These are phyloP conservation scores for Aphanocladium album DNA, from an alignment of 2,329 filamentous ascomycete species.

Conservation along the genomic window DNA sequence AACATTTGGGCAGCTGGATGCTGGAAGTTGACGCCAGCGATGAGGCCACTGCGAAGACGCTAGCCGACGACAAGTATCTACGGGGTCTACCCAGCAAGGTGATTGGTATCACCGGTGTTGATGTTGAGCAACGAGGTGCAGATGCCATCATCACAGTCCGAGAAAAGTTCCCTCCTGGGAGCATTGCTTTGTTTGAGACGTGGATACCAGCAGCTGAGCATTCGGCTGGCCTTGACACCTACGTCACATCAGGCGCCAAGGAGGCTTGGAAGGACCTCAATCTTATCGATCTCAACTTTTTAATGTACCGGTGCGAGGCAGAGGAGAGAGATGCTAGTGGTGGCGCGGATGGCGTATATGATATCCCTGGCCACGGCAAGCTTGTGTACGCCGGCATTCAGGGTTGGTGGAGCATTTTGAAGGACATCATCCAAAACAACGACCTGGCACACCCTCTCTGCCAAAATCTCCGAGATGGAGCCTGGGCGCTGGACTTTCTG, in stretches of 20 bases:
- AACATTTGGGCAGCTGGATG: conserved; percentile 84
- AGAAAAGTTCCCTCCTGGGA: conserved; percentile 84
- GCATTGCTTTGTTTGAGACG: conserved; percentile 91
- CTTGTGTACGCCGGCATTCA: conserved; percentile 95
- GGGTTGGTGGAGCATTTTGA: conserved; percentile 93
- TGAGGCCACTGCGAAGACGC: conserved; percentile 59
- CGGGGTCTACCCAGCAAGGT: conserved; percentile 81
- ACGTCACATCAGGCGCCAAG: conserved; percentile 75
- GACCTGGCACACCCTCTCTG: conserved; percentile 90
- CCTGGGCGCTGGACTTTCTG: conserved; percentile 90
- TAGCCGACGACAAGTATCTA: conserved; percentile 66
- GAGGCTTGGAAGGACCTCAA: conserved; percentile 70
- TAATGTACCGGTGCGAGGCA: conserved; percentile 85
- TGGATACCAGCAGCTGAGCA: conserved; percentile 89
- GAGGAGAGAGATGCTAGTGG: conserved; percentile 77
- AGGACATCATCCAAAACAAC: conserved; percentile 80
- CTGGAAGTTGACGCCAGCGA: conserved; percentile 79
- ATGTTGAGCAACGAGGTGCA: conserved; percentile 64
- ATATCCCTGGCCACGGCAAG: conserved; percentile 75
- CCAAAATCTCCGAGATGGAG: conserved; percentile 83
- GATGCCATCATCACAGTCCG: conserved; percentile 77
- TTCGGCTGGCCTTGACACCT: conserved; percentile 75
- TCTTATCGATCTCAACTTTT: conserved; percentile 82
- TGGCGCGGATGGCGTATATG: conserved; percentile 81
- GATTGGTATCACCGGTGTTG: conserved; percentile 66